These are phyloP conservation scores for Phaffia australis DNA, from an alignment of 768 basidiomycete genomes.

Conservation along the genomic window DNA sequence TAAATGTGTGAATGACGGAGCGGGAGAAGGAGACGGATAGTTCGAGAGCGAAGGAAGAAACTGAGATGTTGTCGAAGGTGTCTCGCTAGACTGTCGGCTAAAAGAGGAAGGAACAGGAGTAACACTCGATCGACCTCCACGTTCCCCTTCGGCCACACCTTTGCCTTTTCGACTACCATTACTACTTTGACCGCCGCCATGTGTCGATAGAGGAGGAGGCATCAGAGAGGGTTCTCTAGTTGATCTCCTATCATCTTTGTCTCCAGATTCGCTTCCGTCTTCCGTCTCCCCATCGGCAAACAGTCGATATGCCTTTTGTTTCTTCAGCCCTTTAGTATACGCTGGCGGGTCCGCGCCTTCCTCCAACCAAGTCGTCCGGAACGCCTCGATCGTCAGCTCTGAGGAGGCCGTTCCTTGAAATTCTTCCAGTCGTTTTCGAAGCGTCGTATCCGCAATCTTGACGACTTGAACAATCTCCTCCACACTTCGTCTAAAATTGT, in stretches of 20 bases:
- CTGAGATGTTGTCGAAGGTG: neutral
- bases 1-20: neutral
- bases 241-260: conserved; percentile 5
- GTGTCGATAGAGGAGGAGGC: neutral
- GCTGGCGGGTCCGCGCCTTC: conserved; percentile 88
- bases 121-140: neutral
- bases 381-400: conserved; percentile 73
- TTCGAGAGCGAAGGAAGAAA: neutral
- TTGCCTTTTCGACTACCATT: too few species aligned
- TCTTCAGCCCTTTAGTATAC: conserved; percentile 42
- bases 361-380: conserved; percentile 78
- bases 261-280: conserved; percentile 37
- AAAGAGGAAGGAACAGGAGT: neutral
- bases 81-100: neutral
- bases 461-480: conserved; percentile 98
- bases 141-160: too few species aligned
- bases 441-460: conserved; percentile 91
- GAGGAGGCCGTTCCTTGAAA: conserved; percentile 85
- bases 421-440: conserved; percentile 86
- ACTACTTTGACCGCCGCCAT: too few species aligned
- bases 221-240: neutral
- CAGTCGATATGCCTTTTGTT: conserved; percentile 17
- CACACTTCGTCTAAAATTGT: conserved; percentile 83
- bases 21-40: neutral
- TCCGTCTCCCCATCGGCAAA: conserved; percentile 24